Conservation (phyloP, 495 filamentous ascomycete species). For the Penicillium canariense region DNA sequence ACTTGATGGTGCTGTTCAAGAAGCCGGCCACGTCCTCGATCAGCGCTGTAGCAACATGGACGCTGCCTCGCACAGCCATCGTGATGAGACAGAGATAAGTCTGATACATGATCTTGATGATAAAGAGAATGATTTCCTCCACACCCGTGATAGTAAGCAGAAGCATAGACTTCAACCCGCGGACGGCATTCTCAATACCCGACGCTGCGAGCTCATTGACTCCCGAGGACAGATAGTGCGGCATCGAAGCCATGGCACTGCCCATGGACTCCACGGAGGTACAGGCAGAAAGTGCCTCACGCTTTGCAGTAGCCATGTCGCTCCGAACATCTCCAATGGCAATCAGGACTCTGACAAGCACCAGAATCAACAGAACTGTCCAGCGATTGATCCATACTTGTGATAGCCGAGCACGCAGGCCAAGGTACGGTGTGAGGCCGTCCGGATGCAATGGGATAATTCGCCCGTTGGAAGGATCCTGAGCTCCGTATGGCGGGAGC, state of each 20-base stretch:
- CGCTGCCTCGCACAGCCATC: slow-evolving; percentile 71
- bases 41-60: slow-evolving; percentile 65
- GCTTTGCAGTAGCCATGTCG: slow-evolving; percentile 70
- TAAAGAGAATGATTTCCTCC: slow-evolving; percentile 83
- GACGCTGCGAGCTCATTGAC: slow-evolving; percentile 81
- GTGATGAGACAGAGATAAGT: slow-evolving; percentile 87
- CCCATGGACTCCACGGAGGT: slow-evolving; percentile 91
- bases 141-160: slow-evolving; percentile 75
- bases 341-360: slow-evolving; percentile 76
- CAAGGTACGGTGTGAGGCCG: slow-evolving; percentile 90
- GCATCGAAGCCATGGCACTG: slow-evolving; percentile 96
- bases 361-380: slow-evolving; percentile 84
- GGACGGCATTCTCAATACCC: slow-evolving; percentile 73
- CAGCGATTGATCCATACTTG: slow-evolving; percentile 97
- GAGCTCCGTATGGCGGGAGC: slow-evolving; percentile 45
- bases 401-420: slow-evolving; percentile 81
- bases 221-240: slow-evolving; percentile 83
- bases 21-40: slow-evolving; percentile 68
- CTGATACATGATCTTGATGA: slow-evolving; percentile 82
- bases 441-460: slow-evolving; percentile 56
- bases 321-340: slow-evolving; percentile 66
- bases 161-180: slow-evolving; percentile 72
- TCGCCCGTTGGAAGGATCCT: slow-evolving; percentile 35
- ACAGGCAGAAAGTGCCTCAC: slow-evolving; percentile 82
- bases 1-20: slow-evolving; percentile 69